A percentile compares a stretch with the other conserved stretches of the same genome.
Conservation (phyloP, 2,329 filamentous ascomycete genomes). For the Cytospora chrysosperma region DNA sequence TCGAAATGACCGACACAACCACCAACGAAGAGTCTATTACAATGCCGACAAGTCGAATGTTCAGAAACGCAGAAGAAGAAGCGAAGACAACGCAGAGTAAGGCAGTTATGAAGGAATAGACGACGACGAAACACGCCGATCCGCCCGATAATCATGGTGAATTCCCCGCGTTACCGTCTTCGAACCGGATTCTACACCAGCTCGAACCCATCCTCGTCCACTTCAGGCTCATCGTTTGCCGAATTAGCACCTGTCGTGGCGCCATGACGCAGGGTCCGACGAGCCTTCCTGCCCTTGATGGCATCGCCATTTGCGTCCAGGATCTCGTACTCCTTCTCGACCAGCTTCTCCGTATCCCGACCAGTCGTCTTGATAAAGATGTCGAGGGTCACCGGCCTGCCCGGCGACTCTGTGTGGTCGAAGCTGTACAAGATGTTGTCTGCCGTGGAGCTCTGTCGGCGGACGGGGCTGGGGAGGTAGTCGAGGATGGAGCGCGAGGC, state of each 20-base stretch:
- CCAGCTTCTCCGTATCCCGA: constrained; percentile 43
- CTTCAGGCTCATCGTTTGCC: constrained; percentile 30
- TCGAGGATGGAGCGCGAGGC: constrained; percentile 38
- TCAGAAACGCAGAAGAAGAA: neutral
- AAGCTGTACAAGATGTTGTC: constrained; percentile 46
- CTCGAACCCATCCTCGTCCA: constrained; percentile 45
- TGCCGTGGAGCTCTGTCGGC: constrained; percentile 28
- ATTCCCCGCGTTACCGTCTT: neutral
- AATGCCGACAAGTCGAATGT: neutral
- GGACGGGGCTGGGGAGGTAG: constrained; percentile 29
- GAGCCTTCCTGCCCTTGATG: constrained; percentile 44
- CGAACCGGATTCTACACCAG: constrained; percentile 32
- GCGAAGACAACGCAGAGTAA: constrained; percentile 1
- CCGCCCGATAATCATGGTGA: neutral
- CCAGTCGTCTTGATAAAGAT: constrained; percentile 38
- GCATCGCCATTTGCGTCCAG: constrained; percentile 45
- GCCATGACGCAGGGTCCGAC: constrained; percentile 39
- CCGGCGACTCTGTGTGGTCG: constrained; percentile 41
- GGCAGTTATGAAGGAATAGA: neutral
- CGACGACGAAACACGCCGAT: neutral
- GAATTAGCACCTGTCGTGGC: constrained; percentile 23
- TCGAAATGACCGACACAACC: constrained; percentile 5
- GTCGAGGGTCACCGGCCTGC: constrained; percentile 40
- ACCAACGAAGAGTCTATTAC: constrained; percentile 11
- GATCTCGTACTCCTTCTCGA: constrained; percentile 50